Base-by-base conservation (phyloP, 768 basidiomycete genomes). In the Russula abietina region DNA sequence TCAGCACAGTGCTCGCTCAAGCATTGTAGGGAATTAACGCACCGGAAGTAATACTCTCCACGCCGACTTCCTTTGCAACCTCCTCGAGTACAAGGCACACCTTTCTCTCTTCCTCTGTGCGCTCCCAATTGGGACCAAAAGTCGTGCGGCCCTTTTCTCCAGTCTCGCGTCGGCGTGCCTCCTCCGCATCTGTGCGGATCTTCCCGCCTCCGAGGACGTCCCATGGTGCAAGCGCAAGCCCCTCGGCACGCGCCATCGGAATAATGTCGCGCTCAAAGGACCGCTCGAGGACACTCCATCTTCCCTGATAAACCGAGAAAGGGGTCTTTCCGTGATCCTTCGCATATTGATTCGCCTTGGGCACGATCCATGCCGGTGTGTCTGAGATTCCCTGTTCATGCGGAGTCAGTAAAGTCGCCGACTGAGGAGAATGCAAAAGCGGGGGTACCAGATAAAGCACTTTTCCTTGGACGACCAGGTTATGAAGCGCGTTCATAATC, bases 31-130 rank as follows among this genome's bases (percentile, higher is more conserved):
- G 41, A 30, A 45, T 1, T 26, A 55, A 70, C 74, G 59, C 62
- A 81, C 81, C 78, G 28, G 83, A 72, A 8, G 77, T 78, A 65
- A 85, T 74, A 55, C 72, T 71, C 66, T 79, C 75, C 4, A 77
- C 76, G 0, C 82, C 82, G 6, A 83, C 73, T 65, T 84, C 78
- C 14, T 67, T 67, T 1, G 82, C 82, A 10, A 85, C 77, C 60
- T 80, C 77, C 67, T 81, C 81, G 26, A 67, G 65, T 9, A 61
- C 54, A 11, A 57, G 53, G 17, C 60, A 57, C 38, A 60, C 59
- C n/a, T 55, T 61, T 48, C 67, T 57, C 57, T 67, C 66, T 22
- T 58, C 53, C 24, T 62, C 60, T 3, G 60, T 60, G 39, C 65
- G 65, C 41, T 62, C 67, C 67, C 65, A 63, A n/a, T 51, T 12